A percentile compares a stretch with the other conserved stretches of the same genome.
Conservation (phyloP, 225 moss, liverwort and hornwort species). For the Lunularia cruciata region DNA sequence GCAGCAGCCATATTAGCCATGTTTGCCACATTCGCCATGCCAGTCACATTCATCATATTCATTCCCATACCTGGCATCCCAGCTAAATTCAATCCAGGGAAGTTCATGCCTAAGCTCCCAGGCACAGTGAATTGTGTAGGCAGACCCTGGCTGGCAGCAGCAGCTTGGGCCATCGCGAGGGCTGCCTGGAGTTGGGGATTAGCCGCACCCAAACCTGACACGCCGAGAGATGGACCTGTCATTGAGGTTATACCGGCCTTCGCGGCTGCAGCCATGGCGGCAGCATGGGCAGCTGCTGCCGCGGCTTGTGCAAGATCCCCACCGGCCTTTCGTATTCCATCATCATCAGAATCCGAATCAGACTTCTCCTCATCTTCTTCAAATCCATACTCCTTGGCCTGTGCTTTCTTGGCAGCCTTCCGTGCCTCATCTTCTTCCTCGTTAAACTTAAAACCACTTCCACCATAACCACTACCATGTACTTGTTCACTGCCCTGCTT, state of each 20-base stretch:
- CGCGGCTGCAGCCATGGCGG: conserved; percentile 92
- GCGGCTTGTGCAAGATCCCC: conserved; percentile 86
- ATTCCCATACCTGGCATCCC: conserved; percentile 51
- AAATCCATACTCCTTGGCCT: conserved; percentile 97
- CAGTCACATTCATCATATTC: conserved; percentile 69
- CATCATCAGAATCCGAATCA: conserved; percentile 96
- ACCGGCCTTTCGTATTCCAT: conserved; percentile 94
- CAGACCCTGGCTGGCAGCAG: conserved; percentile 78
- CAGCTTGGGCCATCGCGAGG: conserved; percentile 80
- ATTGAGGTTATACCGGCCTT: conserved; percentile 76
- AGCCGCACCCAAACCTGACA: conserved; percentile 50
- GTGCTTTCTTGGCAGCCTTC: conserved; percentile 95
- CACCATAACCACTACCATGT: conserved; percentile 98
- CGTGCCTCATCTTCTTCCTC: conserved; percentile 99
- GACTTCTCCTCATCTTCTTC: conserved; percentile 99
- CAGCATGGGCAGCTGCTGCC: conserved; percentile 85
- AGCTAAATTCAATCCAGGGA: conserved; percentile 63
- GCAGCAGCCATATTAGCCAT: conserved; percentile 62
- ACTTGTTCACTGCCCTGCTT: conserved; percentile 99
- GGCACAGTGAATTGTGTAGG: conserved; percentile 43
- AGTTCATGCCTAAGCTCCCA: conserved; percentile 53
- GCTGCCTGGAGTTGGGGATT: conserved; percentile 96
- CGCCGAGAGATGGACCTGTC: conserved; percentile 55
- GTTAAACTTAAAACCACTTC: conserved; percentile 97
- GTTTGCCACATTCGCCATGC: conserved; percentile 60